Percentiles rank a stretch among this genome's conserved stretches.
These are phyloP conservation scores for Ceratopteris richardii DNA, from an alignment of 75 land plant genomes.

Conservation along the genomic window DNA sequence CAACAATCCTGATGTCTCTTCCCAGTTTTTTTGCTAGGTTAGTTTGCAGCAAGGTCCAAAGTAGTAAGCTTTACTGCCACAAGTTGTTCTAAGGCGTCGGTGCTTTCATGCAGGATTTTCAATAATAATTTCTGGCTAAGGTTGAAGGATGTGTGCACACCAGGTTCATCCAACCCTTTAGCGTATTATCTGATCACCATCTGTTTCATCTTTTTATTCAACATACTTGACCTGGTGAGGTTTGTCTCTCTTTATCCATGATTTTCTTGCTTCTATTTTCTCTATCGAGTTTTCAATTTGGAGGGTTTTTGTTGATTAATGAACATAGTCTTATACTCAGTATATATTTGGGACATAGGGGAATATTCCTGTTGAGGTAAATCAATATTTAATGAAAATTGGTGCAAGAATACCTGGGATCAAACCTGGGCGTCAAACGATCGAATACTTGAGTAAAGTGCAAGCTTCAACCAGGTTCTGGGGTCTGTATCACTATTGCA, in stretches of 20 bases:
- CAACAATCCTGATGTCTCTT: conserved; percentile 78
- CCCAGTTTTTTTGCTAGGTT: conserved; percentile 87
- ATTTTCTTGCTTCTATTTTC: neutral
- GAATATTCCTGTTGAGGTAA: conserved; percentile 83
- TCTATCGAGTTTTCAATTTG: too few species aligned
- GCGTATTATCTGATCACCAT: conserved; percentile 68
- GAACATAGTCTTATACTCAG: too few species aligned
- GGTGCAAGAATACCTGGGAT: conserved; percentile 87
- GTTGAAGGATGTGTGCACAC: conserved; percentile 60
- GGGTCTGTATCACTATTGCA: conserved; percentile 34
- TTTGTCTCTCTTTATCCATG: too few species aligned
- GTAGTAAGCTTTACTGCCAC: conserved; percentile 2
- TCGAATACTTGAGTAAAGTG: conserved; percentile 78
- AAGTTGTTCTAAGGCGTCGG: neutral
- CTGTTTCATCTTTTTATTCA: conserved; percentile 71
- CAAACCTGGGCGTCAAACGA: conserved; percentile 83
- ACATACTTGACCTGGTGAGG: conserved; percentile 91
- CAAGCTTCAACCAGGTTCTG: conserved; percentile 95
- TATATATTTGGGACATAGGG: too few species aligned
- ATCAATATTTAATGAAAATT: conserved; percentile 92
- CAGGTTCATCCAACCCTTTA: conserved; percentile 73
- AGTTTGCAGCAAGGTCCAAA: conserved; percentile 1
- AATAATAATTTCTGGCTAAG: conserved; percentile 45
- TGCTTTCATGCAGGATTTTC: neutral
- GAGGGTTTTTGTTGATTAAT: too few species aligned